A percentile compares a stretch with the other conserved stretches of the same genome.
Evolutionary conservation across 768 basidiomycete species (phyloP).

Genomic region (Rhizopogon rudus): DNA sequence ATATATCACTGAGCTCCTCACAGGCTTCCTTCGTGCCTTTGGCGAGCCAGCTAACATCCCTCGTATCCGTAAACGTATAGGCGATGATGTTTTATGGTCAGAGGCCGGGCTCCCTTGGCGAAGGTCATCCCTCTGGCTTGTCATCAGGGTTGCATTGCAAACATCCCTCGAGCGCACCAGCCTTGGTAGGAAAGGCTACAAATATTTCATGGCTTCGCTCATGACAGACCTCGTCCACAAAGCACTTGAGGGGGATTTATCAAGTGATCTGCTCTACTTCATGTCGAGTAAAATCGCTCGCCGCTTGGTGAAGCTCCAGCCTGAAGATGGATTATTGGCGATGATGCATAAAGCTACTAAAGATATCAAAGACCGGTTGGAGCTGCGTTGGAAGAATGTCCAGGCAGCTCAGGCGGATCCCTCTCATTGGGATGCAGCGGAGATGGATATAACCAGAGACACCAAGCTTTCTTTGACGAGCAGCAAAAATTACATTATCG

Average conservation of each 20-base stretch:
- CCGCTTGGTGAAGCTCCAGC: too few relatives aligned
- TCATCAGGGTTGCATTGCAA: slow-evolving; percentile 30
- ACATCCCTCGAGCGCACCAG: slow-evolving; percentile 17
- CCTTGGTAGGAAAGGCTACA: slow-evolving; percentile 30
- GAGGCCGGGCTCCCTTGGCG: slow-evolving; percentile 26
- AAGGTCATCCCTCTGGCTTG: slow-evolving; percentile 32
- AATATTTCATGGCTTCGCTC: slow-evolving; percentile 42
- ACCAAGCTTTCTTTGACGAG: slow-evolving; percentile 27
- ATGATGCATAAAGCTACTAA: slow-evolving; percentile 29
- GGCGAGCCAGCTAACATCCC: slow-evolving; percentile 12
- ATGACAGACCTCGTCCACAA: slow-evolving; percentile 21
- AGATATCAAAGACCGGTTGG: slow-evolving; percentile 14
- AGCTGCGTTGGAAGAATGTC: slow-evolving; percentile 30
- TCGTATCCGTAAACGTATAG: slow-evolving; percentile 27
- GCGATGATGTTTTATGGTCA: slow-evolving; percentile 25
- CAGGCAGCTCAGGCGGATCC: slow-evolving; percentile 19
- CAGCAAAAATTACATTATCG: slow-evolving; percentile 23
- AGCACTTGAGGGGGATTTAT: slow-evolving; percentile 13
- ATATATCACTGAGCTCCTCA: too few relatives aligned
- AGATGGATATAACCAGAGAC: slow-evolving; percentile 25
- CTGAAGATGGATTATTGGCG: slow-evolving; percentile 12
- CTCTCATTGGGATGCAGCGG: slow-evolving; percentile 17
- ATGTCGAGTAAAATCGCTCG: too few relatives aligned
- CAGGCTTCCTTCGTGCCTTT: slow-evolving; percentile 37
- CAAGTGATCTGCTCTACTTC: too few relatives aligned